Evolutionary conservation across 306 rosid genomes (phyloP).

Genomic region (Coriaria nepalensis): DNA sequence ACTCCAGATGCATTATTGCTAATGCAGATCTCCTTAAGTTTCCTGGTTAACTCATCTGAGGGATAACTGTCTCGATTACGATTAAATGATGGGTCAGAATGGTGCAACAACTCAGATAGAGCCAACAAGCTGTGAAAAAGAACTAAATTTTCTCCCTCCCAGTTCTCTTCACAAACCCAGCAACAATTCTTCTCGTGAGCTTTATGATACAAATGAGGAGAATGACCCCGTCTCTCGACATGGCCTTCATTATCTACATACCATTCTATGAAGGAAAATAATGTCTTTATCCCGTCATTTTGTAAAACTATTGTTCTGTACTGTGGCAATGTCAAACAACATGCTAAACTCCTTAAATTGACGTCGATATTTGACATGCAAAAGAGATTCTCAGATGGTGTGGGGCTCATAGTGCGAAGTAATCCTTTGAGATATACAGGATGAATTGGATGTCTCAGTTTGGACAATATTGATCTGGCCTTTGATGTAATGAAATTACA

Average conservation of each 20-base stretch:
- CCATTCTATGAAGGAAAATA: constrained; percentile 36
- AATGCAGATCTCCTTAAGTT: constrained; percentile 39
- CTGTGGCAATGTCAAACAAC: constrained; percentile 41
- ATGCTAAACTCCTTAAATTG: constrained; percentile 41
- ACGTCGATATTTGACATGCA: constrained; percentile 32
- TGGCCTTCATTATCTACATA: constrained; percentile 34
- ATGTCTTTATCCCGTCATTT: constrained; percentile 26
- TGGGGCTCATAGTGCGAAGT: constrained; percentile 27
- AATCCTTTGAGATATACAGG: constrained; percentile 24
- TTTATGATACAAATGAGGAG: constrained; percentile 38
- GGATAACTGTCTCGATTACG: constrained; percentile 14
- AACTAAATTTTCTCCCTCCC: constrained; percentile 64
- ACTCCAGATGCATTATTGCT: constrained; percentile 40
- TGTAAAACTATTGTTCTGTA: constrained; percentile 27
- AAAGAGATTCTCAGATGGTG: constrained; percentile 31
- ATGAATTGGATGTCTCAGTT: constrained; percentile 29
- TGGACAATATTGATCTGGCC: constrained; percentile 38
- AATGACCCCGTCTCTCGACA: constrained; percentile 28
- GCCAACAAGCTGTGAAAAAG: constrained; percentile 58
- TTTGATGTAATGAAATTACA: constrained; percentile 50
- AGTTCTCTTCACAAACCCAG: constrained; percentile 34
- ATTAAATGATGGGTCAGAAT: constrained; percentile 10
- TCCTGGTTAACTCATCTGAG: constrained; percentile 32
- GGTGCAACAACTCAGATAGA: constrained; percentile 49
- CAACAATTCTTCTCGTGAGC: constrained; percentile 49